Evolutionary conservation across 164 flowering plant genomes (phyloP).

Genomic region (Taxillus chinensis): DNA sequence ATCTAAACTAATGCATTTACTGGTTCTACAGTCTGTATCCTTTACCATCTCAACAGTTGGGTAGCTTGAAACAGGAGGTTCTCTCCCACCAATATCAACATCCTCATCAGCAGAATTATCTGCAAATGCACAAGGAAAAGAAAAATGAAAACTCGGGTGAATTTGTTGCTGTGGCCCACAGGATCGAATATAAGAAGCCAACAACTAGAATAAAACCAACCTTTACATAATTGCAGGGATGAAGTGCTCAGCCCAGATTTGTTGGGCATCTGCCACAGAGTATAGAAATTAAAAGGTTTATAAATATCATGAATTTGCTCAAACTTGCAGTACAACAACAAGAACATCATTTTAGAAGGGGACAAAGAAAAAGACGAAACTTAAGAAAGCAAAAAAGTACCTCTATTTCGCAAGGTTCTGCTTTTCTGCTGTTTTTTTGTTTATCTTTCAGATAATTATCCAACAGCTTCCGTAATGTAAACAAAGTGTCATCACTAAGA

Average conservation of each 20-base stretch:
- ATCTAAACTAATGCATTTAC: neutral
- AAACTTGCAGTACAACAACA: neutral
- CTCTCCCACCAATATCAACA: constrained; percentile 4
- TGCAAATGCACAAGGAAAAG: neutral
- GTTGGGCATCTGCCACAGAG: neutral
- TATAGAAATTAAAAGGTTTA: neutral
- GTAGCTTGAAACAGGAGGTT: constrained; percentile 3
- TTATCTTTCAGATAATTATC: neutral
- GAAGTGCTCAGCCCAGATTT: neutral
- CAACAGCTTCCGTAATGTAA: neutral
- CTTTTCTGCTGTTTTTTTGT: neutral
- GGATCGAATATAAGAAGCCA: neutral
- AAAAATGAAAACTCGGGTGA: neutral
- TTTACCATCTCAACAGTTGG: neutral
- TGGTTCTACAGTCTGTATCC: neutral
- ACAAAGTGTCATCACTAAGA: neutral
- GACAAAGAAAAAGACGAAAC: neutral
- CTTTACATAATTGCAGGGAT: neutral
- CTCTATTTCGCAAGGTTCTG: neutral
- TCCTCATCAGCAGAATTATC: neutral
- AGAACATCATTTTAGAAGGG: neutral
- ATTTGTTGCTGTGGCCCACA: neutral
- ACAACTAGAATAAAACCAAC: neutral
- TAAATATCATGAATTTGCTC: neutral
- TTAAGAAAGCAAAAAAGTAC: neutral